Evolutionary conservation across 2,329 filamentous ascomycete genomes (phyloP).

Genomic region (Graphiopsis chlorocephala): DNA sequence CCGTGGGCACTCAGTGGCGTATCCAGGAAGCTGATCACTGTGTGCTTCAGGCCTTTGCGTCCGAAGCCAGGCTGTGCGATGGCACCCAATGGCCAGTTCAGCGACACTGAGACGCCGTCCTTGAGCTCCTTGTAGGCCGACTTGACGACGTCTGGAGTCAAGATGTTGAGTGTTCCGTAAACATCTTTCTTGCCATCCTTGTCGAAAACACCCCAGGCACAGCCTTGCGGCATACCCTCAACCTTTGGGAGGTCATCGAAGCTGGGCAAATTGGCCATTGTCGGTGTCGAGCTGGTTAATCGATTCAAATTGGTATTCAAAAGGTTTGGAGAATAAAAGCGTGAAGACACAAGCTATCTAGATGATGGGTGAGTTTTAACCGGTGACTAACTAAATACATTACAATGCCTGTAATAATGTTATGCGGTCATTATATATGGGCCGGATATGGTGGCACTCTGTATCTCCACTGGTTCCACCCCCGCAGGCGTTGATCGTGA

Average conservation of each 20-base stretch:
- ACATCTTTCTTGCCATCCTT: conserved; percentile 44
- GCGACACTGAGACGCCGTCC: conserved; percentile 41
- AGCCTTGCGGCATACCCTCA: conserved; percentile 41
- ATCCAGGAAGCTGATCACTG: conserved; percentile 36
- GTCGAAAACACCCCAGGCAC: conserved; percentile 46
- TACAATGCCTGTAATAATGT: neutral
- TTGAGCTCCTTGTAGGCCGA: conserved; percentile 43
- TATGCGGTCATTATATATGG: neutral
- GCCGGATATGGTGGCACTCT: neutral
- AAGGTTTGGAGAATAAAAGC: neutral
- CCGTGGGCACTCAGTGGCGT: conserved; percentile 34
- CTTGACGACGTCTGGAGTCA: conserved; percentile 44
- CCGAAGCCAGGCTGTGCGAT: conserved; percentile 39
- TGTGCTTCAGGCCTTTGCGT: conserved; percentile 36
- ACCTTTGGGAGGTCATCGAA: conserved; percentile 44
- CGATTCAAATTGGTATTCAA: neutral
- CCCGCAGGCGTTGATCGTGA: neutral
- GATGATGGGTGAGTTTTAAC: neutral
- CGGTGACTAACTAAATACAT: neutral
- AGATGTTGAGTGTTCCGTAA: conserved; percentile 45
- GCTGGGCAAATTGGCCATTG: conserved; percentile 34
- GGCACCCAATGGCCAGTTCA: conserved; percentile 39
- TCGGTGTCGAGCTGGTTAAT: neutral
- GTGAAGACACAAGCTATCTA: neutral
- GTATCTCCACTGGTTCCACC: neutral